Percentiles rank a stretch among this genome's conserved stretches.
phyloP scores from a whole-genome alignment of 805 yeast species.

The Candida krabiensis region DNA sequence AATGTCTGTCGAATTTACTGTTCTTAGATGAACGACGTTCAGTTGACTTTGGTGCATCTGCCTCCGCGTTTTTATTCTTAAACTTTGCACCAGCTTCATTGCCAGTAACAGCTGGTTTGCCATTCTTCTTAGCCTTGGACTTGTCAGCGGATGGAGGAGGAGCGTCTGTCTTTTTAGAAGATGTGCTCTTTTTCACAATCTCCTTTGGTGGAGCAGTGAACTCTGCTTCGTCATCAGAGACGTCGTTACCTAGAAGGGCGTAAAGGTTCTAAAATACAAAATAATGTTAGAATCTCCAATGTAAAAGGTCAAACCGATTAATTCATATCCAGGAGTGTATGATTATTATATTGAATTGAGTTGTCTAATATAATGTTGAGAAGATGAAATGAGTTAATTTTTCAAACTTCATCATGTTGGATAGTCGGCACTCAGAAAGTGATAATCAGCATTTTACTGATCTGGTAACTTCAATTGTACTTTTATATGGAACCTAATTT shows the following conservation, averaged over 20 bases:
- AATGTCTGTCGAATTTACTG: conserved; percentile 76
- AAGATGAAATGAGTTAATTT: too few species aligned
- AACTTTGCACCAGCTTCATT: conserved; percentile 85
- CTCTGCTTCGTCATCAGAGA: conserved; percentile 70
- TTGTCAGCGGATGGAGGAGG: conserved; percentile 83
- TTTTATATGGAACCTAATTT: too few species aligned
- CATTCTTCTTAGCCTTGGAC: conserved; percentile 70
- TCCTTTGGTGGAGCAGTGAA: conserved; percentile 61
- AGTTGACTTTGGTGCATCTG: conserved; percentile 56
- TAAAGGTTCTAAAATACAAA: conserved; percentile 59
- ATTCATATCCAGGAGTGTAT: too few species aligned
- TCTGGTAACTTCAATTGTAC: too few species aligned
- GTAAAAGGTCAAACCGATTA: background rate
- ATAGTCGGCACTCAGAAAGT: too few species aligned
- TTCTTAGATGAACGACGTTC: conserved; percentile 45
- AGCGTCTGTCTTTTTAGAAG: conserved; percentile 83
- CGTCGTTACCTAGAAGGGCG: conserved; percentile 86
- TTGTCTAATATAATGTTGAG: too few species aligned
- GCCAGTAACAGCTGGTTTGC: conserved; percentile 71
- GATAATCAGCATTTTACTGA: too few species aligned
- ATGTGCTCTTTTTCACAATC: conserved; percentile 75
- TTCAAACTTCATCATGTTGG: too few species aligned
- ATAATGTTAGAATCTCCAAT: conserved; percentile 4
- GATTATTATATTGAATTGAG: background rate
- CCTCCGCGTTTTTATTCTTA: conserved; percentile 68